Percentiles rank a stretch among this genome's conserved stretches.
Conservation (phyloP, 768 basidiomycete genomes). For the Amyloporia xantha region DNA sequence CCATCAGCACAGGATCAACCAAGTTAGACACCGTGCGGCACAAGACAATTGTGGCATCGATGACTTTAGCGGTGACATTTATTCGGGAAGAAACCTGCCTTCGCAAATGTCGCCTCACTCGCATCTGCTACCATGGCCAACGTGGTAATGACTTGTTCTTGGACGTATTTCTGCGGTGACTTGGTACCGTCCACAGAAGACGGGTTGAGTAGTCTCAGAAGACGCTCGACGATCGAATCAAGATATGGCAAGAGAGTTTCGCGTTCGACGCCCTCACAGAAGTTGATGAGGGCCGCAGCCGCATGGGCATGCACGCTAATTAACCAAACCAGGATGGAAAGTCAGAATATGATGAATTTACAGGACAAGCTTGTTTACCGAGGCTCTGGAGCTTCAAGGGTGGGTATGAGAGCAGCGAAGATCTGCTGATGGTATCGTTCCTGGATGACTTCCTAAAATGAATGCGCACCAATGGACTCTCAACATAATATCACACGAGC, state of each 20-base stretch:
- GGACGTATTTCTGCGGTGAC: constrained; percentile 57
- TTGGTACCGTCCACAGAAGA: constrained; percentile 28
- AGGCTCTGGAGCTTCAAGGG: constrained; percentile 70
- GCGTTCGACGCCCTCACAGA: constrained; percentile 79
- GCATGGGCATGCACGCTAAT: constrained; percentile 79
- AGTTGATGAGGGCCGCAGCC: constrained; percentile 83
- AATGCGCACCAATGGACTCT: not conserved
- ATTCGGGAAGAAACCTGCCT: constrained; percentile 35
- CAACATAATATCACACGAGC: not conserved
- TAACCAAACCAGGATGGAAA: not conserved
- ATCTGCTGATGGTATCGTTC: constrained; percentile 60
- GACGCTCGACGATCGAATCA: constrained; percentile 69
- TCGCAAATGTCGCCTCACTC: constrained; percentile 70
- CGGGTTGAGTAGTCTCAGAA: constrained; percentile 61
- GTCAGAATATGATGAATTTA: not conserved
- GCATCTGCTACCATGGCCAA: constrained; percentile 87
- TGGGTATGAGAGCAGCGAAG: constrained; percentile 62
- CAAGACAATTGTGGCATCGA: too few relatives aligned
- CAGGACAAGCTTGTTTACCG: constrained; percentile 34
- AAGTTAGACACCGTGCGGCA: not conserved
- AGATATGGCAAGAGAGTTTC: constrained; percentile 72
- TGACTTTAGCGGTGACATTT: too few relatives aligned
- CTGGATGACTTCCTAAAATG: constrained; percentile 69
- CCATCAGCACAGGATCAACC: not conserved
- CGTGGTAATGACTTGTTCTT: constrained; percentile 85